Conservation (phyloP, 2,329 filamentous ascomycete genomes). For the Curvularia lunata region DNA sequence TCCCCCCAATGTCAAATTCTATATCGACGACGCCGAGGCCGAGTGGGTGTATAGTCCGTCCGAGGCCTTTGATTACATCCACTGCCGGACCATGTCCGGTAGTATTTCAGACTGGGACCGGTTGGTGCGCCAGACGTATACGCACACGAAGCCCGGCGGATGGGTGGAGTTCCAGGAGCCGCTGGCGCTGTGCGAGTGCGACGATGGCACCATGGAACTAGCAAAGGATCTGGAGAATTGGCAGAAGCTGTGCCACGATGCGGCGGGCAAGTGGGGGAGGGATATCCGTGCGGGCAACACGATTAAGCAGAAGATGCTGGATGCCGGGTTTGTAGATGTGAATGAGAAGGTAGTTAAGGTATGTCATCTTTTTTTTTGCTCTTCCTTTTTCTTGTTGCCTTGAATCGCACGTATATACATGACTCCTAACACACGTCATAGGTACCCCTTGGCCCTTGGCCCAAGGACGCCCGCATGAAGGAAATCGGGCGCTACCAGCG, state of each 20-base stretch:
- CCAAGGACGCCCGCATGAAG: slow-evolving; percentile 58
- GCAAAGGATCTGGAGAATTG: slow-evolving; percentile 35
- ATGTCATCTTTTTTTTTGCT: neutral
- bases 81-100: slow-evolving; percentile 40
- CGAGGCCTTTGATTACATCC: slow-evolving; percentile 48
- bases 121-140: slow-evolving; percentile 34
- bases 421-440: slow-evolving; percentile 17
- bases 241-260: slow-evolving; percentile 41
- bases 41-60: slow-evolving; percentile 46
- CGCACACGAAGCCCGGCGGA: slow-evolving; percentile 40
- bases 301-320: slow-evolving; percentile 37
- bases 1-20: slow-evolving; percentile 51
- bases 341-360: slow-evolving; percentile 46
- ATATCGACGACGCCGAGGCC: slow-evolving; percentile 51
- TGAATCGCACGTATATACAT: neutral
- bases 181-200: slow-evolving; percentile 39
- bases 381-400: neutral
- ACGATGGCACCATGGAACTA: slow-evolving; percentile 38
- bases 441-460: slow-evolving; percentile 52
- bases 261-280: slow-evolving; percentile 35
- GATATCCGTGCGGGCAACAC: slow-evolving; percentile 32
- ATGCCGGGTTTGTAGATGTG: slow-evolving; percentile 44
- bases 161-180: slow-evolving; percentile 49
- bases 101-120: slow-evolving; percentile 44
- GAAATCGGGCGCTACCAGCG: slow-evolving; percentile 55